These are phyloP conservation scores for Colletotrichum viniferum DNA, from an alignment of 2,329 filamentous ascomycete genomes.

Conservation along the genomic window DNA sequence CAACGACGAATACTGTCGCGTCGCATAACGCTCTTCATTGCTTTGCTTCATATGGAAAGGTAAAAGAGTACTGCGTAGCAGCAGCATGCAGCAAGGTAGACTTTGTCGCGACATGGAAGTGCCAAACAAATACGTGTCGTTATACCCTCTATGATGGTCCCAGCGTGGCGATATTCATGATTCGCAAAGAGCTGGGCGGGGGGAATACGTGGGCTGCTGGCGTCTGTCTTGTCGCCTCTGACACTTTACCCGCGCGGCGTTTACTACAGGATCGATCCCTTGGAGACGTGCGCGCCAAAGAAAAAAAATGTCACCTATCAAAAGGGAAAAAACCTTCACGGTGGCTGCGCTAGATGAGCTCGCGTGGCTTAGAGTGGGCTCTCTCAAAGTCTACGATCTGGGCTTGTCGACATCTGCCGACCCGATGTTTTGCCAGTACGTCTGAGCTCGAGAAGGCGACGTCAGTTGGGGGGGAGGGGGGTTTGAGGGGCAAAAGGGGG, in stretches of 20 bases:
- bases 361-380: slow-evolving; percentile 5
- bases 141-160: neutral
- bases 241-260: neutral
- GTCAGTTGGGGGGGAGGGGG: neutral
- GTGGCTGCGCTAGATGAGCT: neutral
- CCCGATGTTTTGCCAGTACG: neutral
- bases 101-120: neutral
- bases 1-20: neutral
- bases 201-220: neutral
- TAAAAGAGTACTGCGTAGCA: neutral
- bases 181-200: neutral
- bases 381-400: neutral
- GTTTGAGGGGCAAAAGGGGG: neutral
- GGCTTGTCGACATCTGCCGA: neutral
- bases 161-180: neutral
- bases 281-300: neutral
- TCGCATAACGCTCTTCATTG: neutral
- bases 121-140: neutral
- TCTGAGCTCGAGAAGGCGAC: neutral
- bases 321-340: neutral
- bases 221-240: neutral
- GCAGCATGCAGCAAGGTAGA: neutral
- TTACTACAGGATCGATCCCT: neutral
- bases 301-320: neutral
- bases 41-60: neutral